Evolutionary conservation across 306 rosid species (phyloP), one percentile per base, ranked within the genome.

Genomic region (Dalbergia cultrata): DNA sequence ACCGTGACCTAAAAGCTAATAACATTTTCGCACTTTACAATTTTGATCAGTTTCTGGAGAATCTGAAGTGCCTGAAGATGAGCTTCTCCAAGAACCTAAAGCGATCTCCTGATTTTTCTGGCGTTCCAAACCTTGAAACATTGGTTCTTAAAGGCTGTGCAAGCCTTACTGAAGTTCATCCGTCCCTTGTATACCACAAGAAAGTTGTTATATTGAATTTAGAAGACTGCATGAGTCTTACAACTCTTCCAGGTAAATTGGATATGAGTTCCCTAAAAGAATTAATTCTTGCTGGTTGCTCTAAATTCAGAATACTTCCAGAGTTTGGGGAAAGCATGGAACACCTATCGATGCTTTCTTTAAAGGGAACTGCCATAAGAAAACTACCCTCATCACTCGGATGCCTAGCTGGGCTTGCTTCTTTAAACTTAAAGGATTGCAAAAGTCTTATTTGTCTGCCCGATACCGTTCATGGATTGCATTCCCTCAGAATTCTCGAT

Each of bases 121-220:
- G 67, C 19, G 72, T 70, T 54, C 84, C 86, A n/a, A 82, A 86
- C 58, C 86, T 79, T 14, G 86, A 85, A n/a, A 45, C 50, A n/a
- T 16, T 85, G 64, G 58, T 79, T 58, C 77, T 82, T 64, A 64
- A 78, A 58, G 89, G 84, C 12, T 79, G 89, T 18, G 19, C 49
- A 47, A 82, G 58, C 52, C 77, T 86, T 11, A 67, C 31, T 33
- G 84, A 63, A 41, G 62, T 85, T 43, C 83, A 85, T 74, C 71
- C 54, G 0, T 77, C 86, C 26, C 78, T 85, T 72, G 37, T 64
- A 60, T 8, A 4, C 34, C 86, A 50, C 47, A 81, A 72, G 37
- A 85, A 77, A 53, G 81, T 85, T 35, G 17, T 43, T 49, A 9
- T 17, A 3, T 0, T 80, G 57, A 37, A 76, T 66, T 85, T 85